Base-by-base conservation (phyloP, 495 filamentous ascomycete genomes). In the Aspergillus baeticus region DNA sequence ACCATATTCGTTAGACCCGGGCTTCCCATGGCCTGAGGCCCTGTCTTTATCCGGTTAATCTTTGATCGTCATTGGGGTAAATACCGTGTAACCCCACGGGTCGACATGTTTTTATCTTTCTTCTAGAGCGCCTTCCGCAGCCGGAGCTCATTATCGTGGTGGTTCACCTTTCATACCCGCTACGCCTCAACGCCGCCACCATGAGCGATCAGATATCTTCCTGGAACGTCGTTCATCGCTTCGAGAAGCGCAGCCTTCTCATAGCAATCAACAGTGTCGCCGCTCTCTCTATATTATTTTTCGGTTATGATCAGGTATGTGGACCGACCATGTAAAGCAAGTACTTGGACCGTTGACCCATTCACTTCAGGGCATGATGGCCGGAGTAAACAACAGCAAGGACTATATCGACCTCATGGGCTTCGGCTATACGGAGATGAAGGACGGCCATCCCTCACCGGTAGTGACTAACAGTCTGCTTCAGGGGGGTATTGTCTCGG, bases 301-400 rank as follows among this genome's bases (percentile, higher is more conserved):
- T 84, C 42, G 82, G 81, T 49, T 87, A 87, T 66, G 84, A 87
- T 55, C 84, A 87, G n/a, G n/a, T n/a, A n/a, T n/a, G n/a, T n/a
- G n/a, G n/a, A n/a, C n/a, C n/a, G n/a, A n/a, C n/a, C n/a, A n/a
- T n/a, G n/a, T n/a, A n/a, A n/a, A n/a, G n/a, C n/a, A n/a, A n/a
- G n/a, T n/a, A n/a, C n/a, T n/a, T n/a, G n/a, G n/a, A n/a, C n/a
- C n/a, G n/a, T n/a, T n/a, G n/a, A n/a, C n/a, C n/a, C n/a, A n/a
- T n/a, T n/a, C n/a, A n/a, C n/a, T n/a, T n/a, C n/a, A n/a, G 64
- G 87, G 87, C 54, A 82, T 91, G 78, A 90, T 89, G 85, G 81
- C 84, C 17, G 87, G 88, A 43, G 88, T 90, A 7, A 89, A 90
- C 65, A 84, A 80, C 44, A 74, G 82, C 29, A 75, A 80, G 34